Percentiles rank a stretch among this genome's conserved stretches.
phyloP scores from a whole-genome alignment of 1,139 yeast genomes.

The Zygosaccharomyces sapae region DNA sequence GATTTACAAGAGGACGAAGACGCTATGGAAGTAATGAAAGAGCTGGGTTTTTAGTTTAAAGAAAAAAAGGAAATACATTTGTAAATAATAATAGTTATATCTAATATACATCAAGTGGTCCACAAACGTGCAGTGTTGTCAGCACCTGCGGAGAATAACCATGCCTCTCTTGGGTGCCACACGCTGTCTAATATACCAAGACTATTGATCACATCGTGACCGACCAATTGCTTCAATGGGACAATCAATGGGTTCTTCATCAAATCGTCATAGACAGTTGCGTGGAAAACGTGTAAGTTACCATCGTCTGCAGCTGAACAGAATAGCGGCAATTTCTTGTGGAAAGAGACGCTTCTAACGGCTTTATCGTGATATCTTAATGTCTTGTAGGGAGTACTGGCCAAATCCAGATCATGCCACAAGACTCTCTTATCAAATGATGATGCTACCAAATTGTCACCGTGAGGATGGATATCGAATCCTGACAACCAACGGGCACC shows the following conservation, averaged over 20 bases:
- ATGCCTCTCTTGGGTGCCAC: slow-evolving; percentile 99
- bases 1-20: slow-evolving; percentile 28
- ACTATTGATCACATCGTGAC: slow-evolving; percentile 77
- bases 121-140: slow-evolving; percentile 94
- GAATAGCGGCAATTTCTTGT: slow-evolving; percentile 83
- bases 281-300: slow-evolving; percentile 88
- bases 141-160: slow-evolving; percentile 98
- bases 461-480: slow-evolving; percentile 92
- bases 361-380: slow-evolving; percentile 93
- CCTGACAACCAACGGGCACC: slow-evolving; percentile 94
- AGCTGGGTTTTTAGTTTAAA: slow-evolving; percentile 19
- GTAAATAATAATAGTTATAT: slow-evolving; percentile 3
- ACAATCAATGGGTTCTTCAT: slow-evolving; percentile 94
- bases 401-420: slow-evolving; percentile 95
- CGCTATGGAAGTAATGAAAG: slow-evolving; percentile 29
- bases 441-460: slow-evolving; percentile 88
- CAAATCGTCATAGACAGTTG: slow-evolving; percentile 91
- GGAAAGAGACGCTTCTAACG: slow-evolving; percentile 83
- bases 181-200: slow-evolving; percentile 84
- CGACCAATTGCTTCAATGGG: slow-evolving; percentile 89
- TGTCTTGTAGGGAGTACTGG: slow-evolving; percentile 90
- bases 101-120: slow-evolving; percentile 59
- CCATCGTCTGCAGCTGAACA: slow-evolving; percentile 98
- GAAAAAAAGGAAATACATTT: neutral
- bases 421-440: slow-evolving; percentile 92